phyloP scores from a whole-genome alignment of 495 filamentous ascomycete genomes.

The Lichenothelia convexa region DNA sequence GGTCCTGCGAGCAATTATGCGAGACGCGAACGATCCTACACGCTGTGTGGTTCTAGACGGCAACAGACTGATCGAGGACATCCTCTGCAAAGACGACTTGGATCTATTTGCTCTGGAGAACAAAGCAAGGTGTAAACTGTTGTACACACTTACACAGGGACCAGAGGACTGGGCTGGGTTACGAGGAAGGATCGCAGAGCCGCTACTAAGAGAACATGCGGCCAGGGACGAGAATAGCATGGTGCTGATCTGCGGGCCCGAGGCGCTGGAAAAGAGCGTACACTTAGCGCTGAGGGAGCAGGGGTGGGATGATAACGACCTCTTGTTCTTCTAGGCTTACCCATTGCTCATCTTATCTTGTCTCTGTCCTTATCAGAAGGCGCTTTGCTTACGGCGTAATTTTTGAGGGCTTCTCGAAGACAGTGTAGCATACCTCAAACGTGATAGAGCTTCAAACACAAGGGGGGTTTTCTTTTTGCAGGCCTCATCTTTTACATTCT shows the following conservation, averaged over 20 bases:
- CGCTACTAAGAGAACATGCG: constrained; percentile 44
- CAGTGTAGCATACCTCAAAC: too few species aligned
- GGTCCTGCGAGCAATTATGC: constrained; percentile 61
- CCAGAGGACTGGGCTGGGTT: constrained; percentile 48
- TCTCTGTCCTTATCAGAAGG: too few species aligned
- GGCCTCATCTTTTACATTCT: too few species aligned
- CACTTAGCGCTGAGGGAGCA: constrained; percentile 40
- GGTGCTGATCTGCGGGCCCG: constrained; percentile 73
- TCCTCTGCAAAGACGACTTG: constrained; percentile 61
- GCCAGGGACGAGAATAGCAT: constrained; percentile 34
- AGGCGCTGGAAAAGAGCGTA: constrained; percentile 53
- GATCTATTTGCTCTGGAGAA: constrained; percentile 39
- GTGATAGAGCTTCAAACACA: too few species aligned
- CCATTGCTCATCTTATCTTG: too few species aligned
- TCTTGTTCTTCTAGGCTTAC: constrained; percentile 62
- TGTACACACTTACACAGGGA: constrained; percentile 57
- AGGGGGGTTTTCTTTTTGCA: too few species aligned
- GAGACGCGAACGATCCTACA: constrained; percentile 36
- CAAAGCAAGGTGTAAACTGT: constrained; percentile 38
- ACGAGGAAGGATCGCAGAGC: constrained; percentile 46
- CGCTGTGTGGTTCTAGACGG: constrained; percentile 60
- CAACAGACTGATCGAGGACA: constrained; percentile 66
- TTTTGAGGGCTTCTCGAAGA: too few species aligned
- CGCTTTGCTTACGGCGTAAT: too few species aligned
- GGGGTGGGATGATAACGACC: constrained; percentile 64